Evolutionary conservation across 495 filamentous ascomycete species (phyloP).

Genomic region (Xeromyces bisporus): DNA sequence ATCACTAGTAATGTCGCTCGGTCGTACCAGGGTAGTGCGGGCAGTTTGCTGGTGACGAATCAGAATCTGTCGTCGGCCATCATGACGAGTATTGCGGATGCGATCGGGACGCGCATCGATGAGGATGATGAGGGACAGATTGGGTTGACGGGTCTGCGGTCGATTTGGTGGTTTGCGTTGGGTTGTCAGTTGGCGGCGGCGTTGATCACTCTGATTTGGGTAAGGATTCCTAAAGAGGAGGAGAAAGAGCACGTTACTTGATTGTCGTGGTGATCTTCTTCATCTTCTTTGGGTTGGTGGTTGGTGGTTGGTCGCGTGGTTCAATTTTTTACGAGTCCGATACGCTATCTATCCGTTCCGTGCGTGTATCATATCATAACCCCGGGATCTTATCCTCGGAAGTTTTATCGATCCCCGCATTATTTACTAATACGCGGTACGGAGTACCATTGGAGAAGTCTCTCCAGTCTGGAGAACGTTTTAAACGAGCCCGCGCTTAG

Average conservation of each 20-base stretch:
- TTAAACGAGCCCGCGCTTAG: too few relatives aligned
- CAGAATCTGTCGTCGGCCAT: conserved; percentile 24
- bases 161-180: conserved; percentile 34
- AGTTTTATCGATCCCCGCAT: too few relatives aligned
- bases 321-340: too few relatives aligned
- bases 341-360: too few relatives aligned
- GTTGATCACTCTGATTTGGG: conserved; percentile 22
- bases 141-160: conserved; percentile 24
- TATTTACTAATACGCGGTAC: too few relatives aligned
- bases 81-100: conserved; percentile 27
- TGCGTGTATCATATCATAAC: too few relatives aligned
- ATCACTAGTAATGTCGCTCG: conserved; percentile 18
- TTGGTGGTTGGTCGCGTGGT: too few relatives aligned
- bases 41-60: conserved; percentile 18
- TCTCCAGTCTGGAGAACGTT: too few relatives aligned
- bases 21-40: conserved; percentile 20
- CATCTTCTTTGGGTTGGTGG: too few relatives aligned
- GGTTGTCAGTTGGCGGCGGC: conserved; percentile 20
- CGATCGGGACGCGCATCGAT: conserved; percentile 27
- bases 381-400: too few relatives aligned
- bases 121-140: conserved; percentile 17
- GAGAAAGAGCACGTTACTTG: conserved; percentile 33
- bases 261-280: too few relatives aligned
- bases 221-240: conserved; percentile 30
- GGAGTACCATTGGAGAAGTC: too few relatives aligned